phyloP scores from a whole-genome alignment of 306 rosid species.

The Leucaena leucocephala region DNA sequence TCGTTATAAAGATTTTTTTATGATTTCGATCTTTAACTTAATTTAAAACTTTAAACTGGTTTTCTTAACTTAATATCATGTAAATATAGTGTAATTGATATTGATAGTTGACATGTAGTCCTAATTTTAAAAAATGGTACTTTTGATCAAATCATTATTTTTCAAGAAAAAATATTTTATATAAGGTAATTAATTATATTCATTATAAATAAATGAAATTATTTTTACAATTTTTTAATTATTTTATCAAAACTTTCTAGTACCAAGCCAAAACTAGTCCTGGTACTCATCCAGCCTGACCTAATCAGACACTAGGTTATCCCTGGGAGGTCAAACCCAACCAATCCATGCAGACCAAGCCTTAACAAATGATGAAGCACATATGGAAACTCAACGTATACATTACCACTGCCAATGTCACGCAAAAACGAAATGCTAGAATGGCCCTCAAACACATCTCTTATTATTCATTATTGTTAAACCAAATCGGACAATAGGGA shows the following conservation, averaged over 20 bases:
- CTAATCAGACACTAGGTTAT: neutral
- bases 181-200: neutral
- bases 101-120: neutral
- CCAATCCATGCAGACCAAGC: neutral
- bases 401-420: neutral
- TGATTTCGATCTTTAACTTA: neutral
- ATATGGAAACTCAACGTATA: slow-evolving; percentile 4
- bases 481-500: neutral
- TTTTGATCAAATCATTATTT: neutral
- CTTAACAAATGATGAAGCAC: neutral
- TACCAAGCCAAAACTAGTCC: neutral
- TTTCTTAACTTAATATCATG: neutral
- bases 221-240: neutral
- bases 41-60: neutral
- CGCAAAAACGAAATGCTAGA: slow-evolving; percentile 11
- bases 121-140: neutral
- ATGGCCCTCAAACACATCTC: neutral
- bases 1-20: neutral
- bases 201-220: neutral
- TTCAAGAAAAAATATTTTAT: neutral
- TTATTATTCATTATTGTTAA: neutral
- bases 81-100: neutral
- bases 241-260: neutral
- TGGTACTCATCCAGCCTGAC: neutral
- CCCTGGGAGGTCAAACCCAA: neutral